Evolutionary conservation across 345 rosid species (phyloP), one percentile per base, ranked within the genome.

Genomic region (Erysimum cheiranthoides): DNA sequence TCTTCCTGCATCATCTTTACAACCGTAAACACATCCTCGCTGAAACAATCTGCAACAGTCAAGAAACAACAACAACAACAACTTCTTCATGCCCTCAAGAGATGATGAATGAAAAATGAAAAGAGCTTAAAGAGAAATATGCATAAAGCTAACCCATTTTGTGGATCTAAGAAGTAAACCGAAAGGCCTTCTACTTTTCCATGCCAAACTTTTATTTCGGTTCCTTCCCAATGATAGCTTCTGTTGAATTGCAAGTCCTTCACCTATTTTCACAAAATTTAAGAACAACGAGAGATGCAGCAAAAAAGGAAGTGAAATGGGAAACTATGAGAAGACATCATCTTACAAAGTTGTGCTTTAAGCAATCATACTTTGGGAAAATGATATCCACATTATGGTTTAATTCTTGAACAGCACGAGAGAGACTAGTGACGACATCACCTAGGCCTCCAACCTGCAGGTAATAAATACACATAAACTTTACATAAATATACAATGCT

Each of bases 361-460:
- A 66, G 79, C 98, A 91, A 75, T 94, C 90, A 80, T 90, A 91
- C 87, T 91, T 94, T 43, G 97, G 97, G 61, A 94, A 84, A 79
- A 94, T 82, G 74, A 94, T 81, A 78, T 91, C 89, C 25, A 94
- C 96, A 61, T 78, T 94, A 83, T 91, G 97, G 76, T 90, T 88
- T 79, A 91, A 73, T 53, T 91, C 97, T 86, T 94, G 97, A 82
- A 94, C 90, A 75, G 98, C 95, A 77, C 96, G 98, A 63, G 98
- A 94, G 54, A 94, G 90, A 85, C 98, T 86, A 74, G 97, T 94
- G 76, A 94, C 93, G 8, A 94, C 96, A 84, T 94, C 97, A 64
- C 97, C 98, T 51, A 94, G 84, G 58, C 98, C 98, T 78, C 98
- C 98, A 76, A 94, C 96, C 98, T 91, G 86, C 83, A 84, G 40